A percentile compares a stretch with the other conserved stretches of the same genome.
These are phyloP conservation scores for Pythium periplocum DNA, from an alignment of 352 stramenopile species.

Conservation along the genomic window DNA sequence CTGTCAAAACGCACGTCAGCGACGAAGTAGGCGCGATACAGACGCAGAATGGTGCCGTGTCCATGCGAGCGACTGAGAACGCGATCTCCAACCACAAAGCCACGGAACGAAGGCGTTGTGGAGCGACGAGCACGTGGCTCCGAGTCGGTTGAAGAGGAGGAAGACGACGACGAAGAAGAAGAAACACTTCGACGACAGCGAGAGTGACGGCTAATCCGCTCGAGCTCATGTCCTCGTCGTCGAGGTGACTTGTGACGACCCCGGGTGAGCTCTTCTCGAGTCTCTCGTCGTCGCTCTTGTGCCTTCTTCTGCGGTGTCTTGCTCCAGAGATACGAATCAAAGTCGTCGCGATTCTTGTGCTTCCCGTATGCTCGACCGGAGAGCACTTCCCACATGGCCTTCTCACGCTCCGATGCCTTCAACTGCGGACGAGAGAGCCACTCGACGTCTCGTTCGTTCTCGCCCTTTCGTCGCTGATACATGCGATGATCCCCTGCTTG, in stretches of 20 bases:
- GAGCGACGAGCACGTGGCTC: background rate
- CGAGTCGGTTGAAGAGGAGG: too few species aligned
- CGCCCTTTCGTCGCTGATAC: background rate
- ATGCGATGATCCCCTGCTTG: slow-evolving; percentile 13
- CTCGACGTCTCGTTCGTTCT: slow-evolving; percentile 6
- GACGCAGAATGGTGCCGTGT: slow-evolving; percentile 46
- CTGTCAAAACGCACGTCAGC: slow-evolving; percentile 66
- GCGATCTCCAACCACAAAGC: slow-evolving; percentile 50
- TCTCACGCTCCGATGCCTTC: slow-evolving; percentile 1
- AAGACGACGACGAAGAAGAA: too few species aligned
- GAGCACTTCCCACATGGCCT: slow-evolving; percentile 14
- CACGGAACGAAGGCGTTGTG: slow-evolving; percentile 1
- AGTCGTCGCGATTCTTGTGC: slow-evolving; percentile 33
- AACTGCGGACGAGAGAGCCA: too few species aligned
- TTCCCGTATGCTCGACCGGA: slow-evolving; percentile 21
- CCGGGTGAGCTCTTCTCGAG: too few species aligned
- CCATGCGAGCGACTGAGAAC: slow-evolving; percentile 29
- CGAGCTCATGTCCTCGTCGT: too few species aligned
- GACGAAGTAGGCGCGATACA: slow-evolving; percentile 67
- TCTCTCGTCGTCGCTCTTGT: too few species aligned
- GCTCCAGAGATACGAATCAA: slow-evolving; percentile 37
- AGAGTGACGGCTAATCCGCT: too few species aligned
- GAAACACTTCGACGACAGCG: too few species aligned
- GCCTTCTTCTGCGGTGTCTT: background rate
- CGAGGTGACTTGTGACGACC: too few species aligned